Evolutionary conservation across 23 red algal genomes (phyloP).

Genomic region (Gracilaria caudata): DNA sequence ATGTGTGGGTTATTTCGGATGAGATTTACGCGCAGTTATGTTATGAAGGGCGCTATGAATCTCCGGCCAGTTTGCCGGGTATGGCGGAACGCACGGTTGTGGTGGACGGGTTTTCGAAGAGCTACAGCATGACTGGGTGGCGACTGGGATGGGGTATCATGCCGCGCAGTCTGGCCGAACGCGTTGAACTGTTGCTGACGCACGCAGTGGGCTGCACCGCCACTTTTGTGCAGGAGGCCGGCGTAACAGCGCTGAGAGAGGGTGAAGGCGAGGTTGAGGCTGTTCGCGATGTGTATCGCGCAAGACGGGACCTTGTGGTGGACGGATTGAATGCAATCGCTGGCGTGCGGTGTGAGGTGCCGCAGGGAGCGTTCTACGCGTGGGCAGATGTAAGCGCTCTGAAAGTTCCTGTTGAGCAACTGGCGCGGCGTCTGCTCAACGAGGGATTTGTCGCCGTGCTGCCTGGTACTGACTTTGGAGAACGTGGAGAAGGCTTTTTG

Average conservation of each 20-base stretch:
- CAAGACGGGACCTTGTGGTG: slow-evolving; percentile 82
- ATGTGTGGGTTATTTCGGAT: slow-evolving; percentile 85
- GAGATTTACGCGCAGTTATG: slow-evolving; percentile 87
- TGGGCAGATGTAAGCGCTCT: slow-evolving; percentile 81
- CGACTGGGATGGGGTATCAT: slow-evolving; percentile 91
- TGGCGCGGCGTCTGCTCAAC: slow-evolving; percentile 73
- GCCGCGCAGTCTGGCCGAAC: slow-evolving; percentile 72
- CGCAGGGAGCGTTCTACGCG: slow-evolving; percentile 95
- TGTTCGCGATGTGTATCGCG: slow-evolving; percentile 71
- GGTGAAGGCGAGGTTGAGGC: slow-evolving; percentile 40
- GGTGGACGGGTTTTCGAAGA: slow-evolving; percentile 98
- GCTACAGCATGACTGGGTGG: slow-evolving; percentile 96
- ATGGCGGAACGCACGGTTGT: slow-evolving; percentile 86
- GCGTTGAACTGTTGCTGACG: slow-evolving; percentile 74
- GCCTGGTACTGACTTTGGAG: slow-evolving; percentile 96
- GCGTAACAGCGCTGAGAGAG: slow-evolving; percentile 75
- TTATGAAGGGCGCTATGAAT: slow-evolving; percentile 48
- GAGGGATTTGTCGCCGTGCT: slow-evolving; percentile 88
- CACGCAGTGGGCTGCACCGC: slow-evolving; percentile 94
- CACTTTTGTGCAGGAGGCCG: slow-evolving; percentile 88
- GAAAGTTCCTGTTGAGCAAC: slow-evolving; percentile 40
- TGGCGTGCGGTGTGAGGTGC: slow-evolving; percentile 71
- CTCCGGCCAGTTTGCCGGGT: slow-evolving; percentile 52
- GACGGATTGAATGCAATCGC: slow-evolving; percentile 70
- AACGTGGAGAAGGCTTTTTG: slow-evolving; percentile 89